These are phyloP conservation scores for Phaffia tasmanica DNA, from an alignment of 768 basidiomycete species.

Conservation along the genomic window DNA sequence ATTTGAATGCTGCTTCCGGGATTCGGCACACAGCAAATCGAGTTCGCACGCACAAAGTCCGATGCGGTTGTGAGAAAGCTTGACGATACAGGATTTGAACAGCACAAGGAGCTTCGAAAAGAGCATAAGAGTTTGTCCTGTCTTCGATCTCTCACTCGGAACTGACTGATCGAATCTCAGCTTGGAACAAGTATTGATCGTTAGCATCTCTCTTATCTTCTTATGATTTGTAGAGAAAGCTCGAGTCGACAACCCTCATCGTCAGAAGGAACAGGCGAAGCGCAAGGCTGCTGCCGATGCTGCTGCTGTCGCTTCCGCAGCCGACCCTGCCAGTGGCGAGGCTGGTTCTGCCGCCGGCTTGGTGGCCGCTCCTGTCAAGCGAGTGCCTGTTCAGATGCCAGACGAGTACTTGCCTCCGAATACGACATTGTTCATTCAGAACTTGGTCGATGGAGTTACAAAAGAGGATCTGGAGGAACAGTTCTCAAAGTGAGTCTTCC, in stretches of 20 bases:
- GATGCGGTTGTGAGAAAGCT: conserved; percentile 76
- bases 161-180: not conserved
- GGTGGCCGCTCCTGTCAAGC: conserved; percentile 37
- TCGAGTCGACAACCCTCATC: conserved; percentile 23
- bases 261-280: conserved; percentile 64
- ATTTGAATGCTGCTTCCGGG: not conserved
- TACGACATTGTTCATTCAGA: conserved; percentile 97
- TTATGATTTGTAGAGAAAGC: conserved; percentile 3
- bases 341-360: conserved; percentile 2
- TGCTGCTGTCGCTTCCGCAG: conserved; percentile 25
- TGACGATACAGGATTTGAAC: conserved; percentile 56
- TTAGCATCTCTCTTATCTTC: not conserved
- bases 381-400: conserved; percentile 68
- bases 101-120: conserved; percentile 59
- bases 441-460: conserved; percentile 81
- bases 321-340: conserved; percentile 9
- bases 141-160: not conserved
- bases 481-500: conserved; percentile 69
- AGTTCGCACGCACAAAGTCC: conserved; percentile 76
- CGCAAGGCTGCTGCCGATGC: conserved; percentile 44
- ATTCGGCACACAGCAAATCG: conserved; percentile 61
- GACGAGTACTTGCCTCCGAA: conserved; percentile 99
- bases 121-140: conserved; percentile 71
- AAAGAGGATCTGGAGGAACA: conserved; percentile 83
- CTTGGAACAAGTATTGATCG: not conserved